Percentiles rank a stretch among this genome's conserved stretches.
Evolutionary conservation across 345 rosid species (phyloP).

Genomic region (Populus davidiana): DNA sequence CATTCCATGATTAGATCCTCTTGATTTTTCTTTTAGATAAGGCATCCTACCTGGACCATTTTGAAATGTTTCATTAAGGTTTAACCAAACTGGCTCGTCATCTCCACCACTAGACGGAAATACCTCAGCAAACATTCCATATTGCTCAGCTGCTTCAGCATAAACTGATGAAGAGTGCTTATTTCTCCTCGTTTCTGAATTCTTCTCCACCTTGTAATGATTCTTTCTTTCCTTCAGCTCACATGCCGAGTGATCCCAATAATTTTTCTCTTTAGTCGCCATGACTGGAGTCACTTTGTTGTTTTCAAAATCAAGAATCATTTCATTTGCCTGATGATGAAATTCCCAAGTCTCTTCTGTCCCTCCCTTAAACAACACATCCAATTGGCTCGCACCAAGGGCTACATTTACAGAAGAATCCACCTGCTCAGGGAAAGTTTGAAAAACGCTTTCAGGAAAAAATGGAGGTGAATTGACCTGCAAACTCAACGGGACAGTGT

Average conservation of each 20-base stretch:
- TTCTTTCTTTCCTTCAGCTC: slow-evolving; percentile 8
- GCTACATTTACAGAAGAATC: neutral
- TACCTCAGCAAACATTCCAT: slow-evolving; percentile 12
- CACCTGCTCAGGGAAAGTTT: neutral
- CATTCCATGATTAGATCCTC: neutral
- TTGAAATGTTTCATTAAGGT: slow-evolving; percentile 20
- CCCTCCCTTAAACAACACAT: neutral
- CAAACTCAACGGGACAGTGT: neutral
- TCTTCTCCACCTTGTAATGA: slow-evolving; percentile 3
- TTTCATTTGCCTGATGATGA: neutral
- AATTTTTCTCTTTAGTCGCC: neutral
- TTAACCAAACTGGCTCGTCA: slow-evolving; percentile 13
- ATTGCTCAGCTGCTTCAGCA: slow-evolving; percentile 5
- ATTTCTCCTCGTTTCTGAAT: slow-evolving; percentile 12
- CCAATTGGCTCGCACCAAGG: neutral
- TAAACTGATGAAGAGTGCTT: slow-evolving; percentile 1
- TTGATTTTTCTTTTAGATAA: slow-evolving; percentile 2
- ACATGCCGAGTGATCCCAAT: neutral
- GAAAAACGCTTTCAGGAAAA: neutral
- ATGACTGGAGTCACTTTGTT: neutral
- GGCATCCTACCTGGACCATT: slow-evolving; percentile 15
- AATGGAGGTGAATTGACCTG: neutral
- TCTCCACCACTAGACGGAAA: slow-evolving; percentile 11
- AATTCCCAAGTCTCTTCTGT: neutral
- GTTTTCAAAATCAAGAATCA: neutral